Percentiles rank a stretch among this genome's conserved stretches.
Evolutionary conservation across 164 flowering plant species (phyloP).

Genomic region (Taxillus chinensis): DNA sequence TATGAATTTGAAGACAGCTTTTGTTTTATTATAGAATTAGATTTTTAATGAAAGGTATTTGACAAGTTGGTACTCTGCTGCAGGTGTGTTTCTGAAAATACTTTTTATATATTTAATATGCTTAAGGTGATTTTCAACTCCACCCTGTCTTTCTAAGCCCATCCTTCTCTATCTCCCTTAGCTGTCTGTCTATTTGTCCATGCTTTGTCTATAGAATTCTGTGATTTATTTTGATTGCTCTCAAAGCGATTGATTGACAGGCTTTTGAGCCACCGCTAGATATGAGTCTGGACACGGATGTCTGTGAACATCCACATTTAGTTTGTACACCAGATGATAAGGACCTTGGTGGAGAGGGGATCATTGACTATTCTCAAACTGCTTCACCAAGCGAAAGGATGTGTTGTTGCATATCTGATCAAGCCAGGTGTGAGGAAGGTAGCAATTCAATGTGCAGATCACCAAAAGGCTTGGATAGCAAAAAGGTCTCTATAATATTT

Average conservation of each 20-base stretch:
- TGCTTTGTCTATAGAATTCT: background rate
- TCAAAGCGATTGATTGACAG: slow-evolving; percentile 26
- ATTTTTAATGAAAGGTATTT: too few relatives aligned
- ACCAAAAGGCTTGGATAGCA: slow-evolving; percentile 6
- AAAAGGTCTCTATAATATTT: slow-evolving; percentile 25
- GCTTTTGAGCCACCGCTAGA: slow-evolving; percentile 94
- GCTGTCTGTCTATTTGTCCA: background rate
- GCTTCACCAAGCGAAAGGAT: slow-evolving; percentile 30
- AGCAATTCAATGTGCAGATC: slow-evolving; percentile 13
- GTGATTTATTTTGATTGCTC: slow-evolving; percentile 1
- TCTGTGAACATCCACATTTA: slow-evolving; percentile 28
- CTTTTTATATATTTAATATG: slow-evolving; percentile 70
- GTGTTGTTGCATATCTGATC: slow-evolving; percentile 16
- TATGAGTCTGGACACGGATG: slow-evolving; percentile 63
- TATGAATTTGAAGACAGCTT: background rate
- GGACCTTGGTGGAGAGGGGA: slow-evolving; percentile 17
- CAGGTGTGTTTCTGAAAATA: slow-evolving; percentile 81
- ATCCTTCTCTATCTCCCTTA: background rate
- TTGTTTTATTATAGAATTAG: background rate
- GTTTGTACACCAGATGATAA: slow-evolving; percentile 18
- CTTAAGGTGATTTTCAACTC: slow-evolving; percentile 59
- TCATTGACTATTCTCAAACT: slow-evolving; percentile 18
- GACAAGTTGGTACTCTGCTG: slow-evolving; percentile 12
- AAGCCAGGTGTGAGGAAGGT: slow-evolving; percentile 15
- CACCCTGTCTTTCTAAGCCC: background rate